Evolutionary conservation across 2,329 filamentous ascomycete genomes (phyloP), one percentile per base, ranked within the genome.

Genomic region (Lecanicillium sp.): DNA sequence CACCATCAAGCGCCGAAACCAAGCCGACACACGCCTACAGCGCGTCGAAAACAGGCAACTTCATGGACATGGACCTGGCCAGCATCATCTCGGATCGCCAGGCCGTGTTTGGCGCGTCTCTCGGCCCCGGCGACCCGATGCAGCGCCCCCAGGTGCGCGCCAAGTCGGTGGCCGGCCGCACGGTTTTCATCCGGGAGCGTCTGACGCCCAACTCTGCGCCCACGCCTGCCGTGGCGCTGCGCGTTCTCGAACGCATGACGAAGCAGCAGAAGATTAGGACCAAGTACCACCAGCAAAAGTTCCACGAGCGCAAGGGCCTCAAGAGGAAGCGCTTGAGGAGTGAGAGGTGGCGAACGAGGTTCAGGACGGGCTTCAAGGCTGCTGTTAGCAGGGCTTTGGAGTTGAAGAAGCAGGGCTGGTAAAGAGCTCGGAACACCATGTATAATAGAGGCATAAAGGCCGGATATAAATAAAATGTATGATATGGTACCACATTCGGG

Each of bases 351-450:
- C 71, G 76, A 57, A 64, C 49, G 46, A 73, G 77, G 43, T 92
- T 90, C 62, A 79, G 76, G 68, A 57, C 59, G 22, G 81, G 79
- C 4, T 89, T 92, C 61, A 71, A 67, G 57, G 71, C 72, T 5
- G 75, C 78, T 10, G 73, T 86, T 7, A 56, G 52, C 29, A 69
- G 84, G 48, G 84, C 87, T 5, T 66, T 74, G 54, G 74, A 84
- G 57, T 68, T 94, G 64, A 82, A 76, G 50, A 75, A 68, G 55
- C 85, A 92, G 62, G 87, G 87, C 3, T 92, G 87, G 86, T 94
- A 63, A 52, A 43, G n/a, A 2, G 3, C 14, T 17, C 29, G 28
- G 29, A 31, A 36, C 15, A 25, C 17, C 6, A 33, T 11, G 30
- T 11, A 17, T 15, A 33, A 13, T 30, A n/a, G 29, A 30, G 29